Evolutionary conservation across 2,329 filamentous ascomycete genomes (phyloP).

Genomic region (Basipetospora sp.): DNA sequence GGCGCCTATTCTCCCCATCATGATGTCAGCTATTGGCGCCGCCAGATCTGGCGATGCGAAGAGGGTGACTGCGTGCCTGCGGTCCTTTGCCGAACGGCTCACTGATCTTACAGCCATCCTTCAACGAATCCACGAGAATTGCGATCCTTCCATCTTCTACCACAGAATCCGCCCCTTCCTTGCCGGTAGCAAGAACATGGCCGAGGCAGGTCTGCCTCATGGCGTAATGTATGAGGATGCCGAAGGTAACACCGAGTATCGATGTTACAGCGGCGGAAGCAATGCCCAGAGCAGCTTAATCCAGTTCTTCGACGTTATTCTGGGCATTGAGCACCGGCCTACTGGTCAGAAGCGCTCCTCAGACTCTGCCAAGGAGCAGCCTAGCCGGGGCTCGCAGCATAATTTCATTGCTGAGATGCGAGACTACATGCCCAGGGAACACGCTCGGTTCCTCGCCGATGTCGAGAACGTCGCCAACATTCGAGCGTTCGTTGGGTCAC

Average conservation of each 20-base stretch:
- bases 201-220: constrained; percentile 73
- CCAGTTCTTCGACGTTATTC: constrained; percentile 88
- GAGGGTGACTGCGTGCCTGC: constrained; percentile 65
- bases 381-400: constrained; percentile 31
- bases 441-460: constrained; percentile 76
- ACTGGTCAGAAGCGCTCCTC: constrained; percentile 48
- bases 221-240: constrained; percentile 82
- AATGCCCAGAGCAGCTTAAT: constrained; percentile 95
- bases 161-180: constrained; percentile 91
- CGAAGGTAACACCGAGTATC: constrained; percentile 51
- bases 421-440: constrained; percentile 86
- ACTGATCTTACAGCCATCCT: constrained; percentile 71
- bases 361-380: constrained; percentile 24
- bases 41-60: constrained; percentile 53
- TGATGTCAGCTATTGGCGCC: constrained; percentile 75
- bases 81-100: constrained; percentile 68
- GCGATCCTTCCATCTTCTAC: constrained; percentile 89
- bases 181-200: constrained; percentile 95
- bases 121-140: constrained; percentile 85
- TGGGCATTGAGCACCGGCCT: constrained; percentile 79
- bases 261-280: constrained; percentile 82
- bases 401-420: constrained; percentile 98
- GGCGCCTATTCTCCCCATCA: constrained; percentile 71
- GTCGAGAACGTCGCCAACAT: constrained; percentile 73
- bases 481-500: constrained; percentile 58